Percentiles rank a stretch among this genome's conserved stretches.
phyloP scores from a whole-genome alignment of 2,329 filamentous ascomycete genomes.

The Colletotrichum coccodes region DNA sequence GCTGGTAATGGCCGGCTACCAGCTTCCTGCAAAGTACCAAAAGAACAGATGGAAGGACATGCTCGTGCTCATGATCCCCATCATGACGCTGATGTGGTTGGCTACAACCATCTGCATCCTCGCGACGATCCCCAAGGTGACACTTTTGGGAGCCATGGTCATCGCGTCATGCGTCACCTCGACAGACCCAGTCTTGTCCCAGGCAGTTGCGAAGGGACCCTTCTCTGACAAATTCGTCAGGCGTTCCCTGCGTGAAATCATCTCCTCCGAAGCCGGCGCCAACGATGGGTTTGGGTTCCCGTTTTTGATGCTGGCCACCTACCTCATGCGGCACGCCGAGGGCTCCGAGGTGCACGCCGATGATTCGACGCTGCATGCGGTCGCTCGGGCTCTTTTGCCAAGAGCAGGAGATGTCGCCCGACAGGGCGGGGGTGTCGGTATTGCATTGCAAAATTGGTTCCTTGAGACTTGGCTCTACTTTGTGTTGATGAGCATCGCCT shows the following conservation, averaged over 20 bases:
- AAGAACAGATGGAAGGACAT: slow-evolving; percentile 61
- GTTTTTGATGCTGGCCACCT: slow-evolving; percentile 67
- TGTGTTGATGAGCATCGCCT: slow-evolving; percentile 61
- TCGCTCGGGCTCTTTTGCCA: slow-evolving; percentile 2
- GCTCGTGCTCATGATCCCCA: slow-evolving; percentile 63
- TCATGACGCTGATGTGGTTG: slow-evolving; percentile 73
- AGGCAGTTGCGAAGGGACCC: slow-evolving; percentile 70
- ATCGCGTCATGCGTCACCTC: slow-evolving; percentile 70
- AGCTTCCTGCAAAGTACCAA: slow-evolving; percentile 67
- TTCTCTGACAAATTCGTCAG: slow-evolving; percentile 71
- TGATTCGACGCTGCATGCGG: neutral
- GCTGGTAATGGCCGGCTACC: slow-evolving; percentile 71
- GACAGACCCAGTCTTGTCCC: slow-evolving; percentile 71
- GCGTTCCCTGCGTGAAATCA: slow-evolving; percentile 67
- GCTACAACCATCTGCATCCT: slow-evolving; percentile 66
- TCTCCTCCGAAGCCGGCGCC: slow-evolving; percentile 69
- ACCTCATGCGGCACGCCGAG: slow-evolving; percentile 65
- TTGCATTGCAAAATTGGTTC: slow-evolving; percentile 66
- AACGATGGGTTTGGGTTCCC: slow-evolving; percentile 73
- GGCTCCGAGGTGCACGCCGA: slow-evolving; percentile 36
- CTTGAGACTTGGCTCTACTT: slow-evolving; percentile 70
- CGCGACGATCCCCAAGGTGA: slow-evolving; percentile 63
- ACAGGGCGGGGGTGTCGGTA: slow-evolving; percentile 60
- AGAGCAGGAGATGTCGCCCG: slow-evolving; percentile 54
- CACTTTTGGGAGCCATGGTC: slow-evolving; percentile 63